A percentile compares a stretch with the other conserved stretches of the same genome.
These are phyloP conservation scores for Helicostylum pulchrum DNA, from an alignment of 192 early-diverging fungal species.

Conservation along the genomic window DNA sequence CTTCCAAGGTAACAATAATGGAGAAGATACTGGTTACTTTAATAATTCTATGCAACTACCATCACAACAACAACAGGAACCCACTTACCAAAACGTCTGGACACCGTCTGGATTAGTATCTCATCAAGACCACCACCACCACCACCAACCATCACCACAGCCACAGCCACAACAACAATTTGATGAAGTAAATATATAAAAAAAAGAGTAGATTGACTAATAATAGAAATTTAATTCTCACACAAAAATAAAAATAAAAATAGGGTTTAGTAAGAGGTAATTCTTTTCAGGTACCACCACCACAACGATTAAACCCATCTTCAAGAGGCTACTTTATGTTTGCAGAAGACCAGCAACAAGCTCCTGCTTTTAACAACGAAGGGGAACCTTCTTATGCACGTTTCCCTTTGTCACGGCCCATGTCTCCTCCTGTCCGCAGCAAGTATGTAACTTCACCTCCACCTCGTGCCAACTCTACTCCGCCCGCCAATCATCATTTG, in stretches of 20 bases:
- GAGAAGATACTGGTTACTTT: background rate
- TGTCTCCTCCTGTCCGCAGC: conserved; percentile 21
- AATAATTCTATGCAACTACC: background rate
- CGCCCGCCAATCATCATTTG: conserved; percentile 16
- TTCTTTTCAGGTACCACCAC: too few relatives aligned
- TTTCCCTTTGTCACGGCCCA: conserved; percentile 20
- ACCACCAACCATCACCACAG: too few relatives aligned
- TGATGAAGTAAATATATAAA: background rate
- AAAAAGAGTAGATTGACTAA: background rate
- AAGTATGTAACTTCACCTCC: conserved; percentile 21
- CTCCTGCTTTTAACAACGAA: conserved; percentile 13
- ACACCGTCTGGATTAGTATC: conserved; percentile 11
- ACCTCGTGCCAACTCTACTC: conserved; percentile 21
- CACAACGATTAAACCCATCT: too few relatives aligned
- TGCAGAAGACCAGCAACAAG: background rate
- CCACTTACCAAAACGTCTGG: conserved; percentile 11
- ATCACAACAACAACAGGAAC: background rate
- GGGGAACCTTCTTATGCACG: conserved; percentile 5
- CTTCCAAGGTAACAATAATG: background rate
- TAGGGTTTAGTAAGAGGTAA: too few relatives aligned
- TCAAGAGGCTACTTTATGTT: background rate
- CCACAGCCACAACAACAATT: background rate
- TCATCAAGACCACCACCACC: background rate
- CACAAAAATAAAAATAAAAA: background rate
- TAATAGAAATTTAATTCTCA: background rate